These are phyloP conservation scores for Citrullus colocynthis DNA, from an alignment of 306 rosid genomes.

Conservation along the genomic window DNA sequence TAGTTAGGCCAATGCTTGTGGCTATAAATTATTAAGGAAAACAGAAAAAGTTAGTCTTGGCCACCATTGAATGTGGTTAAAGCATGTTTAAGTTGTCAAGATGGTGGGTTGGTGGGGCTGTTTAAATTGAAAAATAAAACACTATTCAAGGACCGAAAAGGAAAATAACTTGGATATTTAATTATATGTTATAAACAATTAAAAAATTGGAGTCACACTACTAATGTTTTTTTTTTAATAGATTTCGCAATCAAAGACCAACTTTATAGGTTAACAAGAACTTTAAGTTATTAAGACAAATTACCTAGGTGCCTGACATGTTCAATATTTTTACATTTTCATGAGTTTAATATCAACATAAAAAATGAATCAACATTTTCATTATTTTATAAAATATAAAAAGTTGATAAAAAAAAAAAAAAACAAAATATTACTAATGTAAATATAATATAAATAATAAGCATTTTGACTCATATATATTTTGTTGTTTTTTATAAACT, in stretches of 20 bases:
- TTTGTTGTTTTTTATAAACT: no score
- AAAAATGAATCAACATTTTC: no score
- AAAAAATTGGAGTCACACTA: neutral
- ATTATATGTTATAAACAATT: neutral
- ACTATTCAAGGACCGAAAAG: neutral
- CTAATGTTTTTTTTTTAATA: no score
- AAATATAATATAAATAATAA: no score
- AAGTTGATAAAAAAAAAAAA: no score
- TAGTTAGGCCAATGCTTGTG: neutral
- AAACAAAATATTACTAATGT: no score
- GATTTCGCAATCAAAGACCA: neutral
- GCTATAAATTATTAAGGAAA: neutral
- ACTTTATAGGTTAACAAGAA: neutral
- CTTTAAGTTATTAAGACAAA: no score
- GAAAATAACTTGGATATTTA: neutral
- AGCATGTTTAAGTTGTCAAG: neutral
- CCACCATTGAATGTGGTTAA: neutral
- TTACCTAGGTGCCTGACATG: no score
- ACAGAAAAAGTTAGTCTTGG: neutral
- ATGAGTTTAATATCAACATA: no score
- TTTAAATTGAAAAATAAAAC: neutral
- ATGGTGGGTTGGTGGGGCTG: neutral
- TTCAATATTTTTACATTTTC: no score
- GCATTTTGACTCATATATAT: no score
- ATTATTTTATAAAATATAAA: no score